Conservation (phyloP, 2,329 filamentous ascomycete species). For the Colletotrichum eleusines region DNA sequence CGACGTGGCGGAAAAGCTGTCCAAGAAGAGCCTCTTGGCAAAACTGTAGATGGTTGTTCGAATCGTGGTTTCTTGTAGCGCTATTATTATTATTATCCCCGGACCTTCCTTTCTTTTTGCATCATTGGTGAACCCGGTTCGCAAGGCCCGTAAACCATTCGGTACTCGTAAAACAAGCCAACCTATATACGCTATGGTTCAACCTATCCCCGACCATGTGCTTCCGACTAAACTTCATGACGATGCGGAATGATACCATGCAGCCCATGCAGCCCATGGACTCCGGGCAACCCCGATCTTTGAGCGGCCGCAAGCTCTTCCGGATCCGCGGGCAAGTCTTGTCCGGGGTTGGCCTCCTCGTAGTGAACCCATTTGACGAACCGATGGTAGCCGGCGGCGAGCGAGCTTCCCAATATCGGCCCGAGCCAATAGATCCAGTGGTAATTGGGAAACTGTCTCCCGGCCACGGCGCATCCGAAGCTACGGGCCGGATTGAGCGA, state of each 20-base stretch:
- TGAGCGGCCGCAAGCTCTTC: neutral
- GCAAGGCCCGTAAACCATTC: neutral
- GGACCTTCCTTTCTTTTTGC: neutral
- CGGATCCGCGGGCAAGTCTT: constrained; percentile 46
- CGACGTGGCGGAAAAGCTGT: constrained; percentile 47
- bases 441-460: constrained; percentile 51
- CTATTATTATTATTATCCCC: neutral
- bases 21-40: neutral
- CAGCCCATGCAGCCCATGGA: neutral
- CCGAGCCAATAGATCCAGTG: constrained; percentile 63
- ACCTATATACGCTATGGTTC: fast-evolving
- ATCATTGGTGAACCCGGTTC: neutral
- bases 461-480: constrained; percentile 58
- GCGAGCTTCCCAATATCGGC: constrained; percentile 55
- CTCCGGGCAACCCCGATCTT: neutral
- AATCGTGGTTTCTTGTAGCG: fast-evolving
- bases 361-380: constrained; percentile 59
- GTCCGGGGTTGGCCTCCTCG: constrained; percentile 54
- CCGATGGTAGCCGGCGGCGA: constrained; percentile 57
- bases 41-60: neutral
- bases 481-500: constrained; percentile 59
- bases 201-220: no score
- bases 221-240: neutral
- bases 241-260: neutral
- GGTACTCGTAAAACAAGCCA: neutral